Base-by-base conservation (phyloP, 352 stramenopile species). In the Pythium apleroticum region DNA sequence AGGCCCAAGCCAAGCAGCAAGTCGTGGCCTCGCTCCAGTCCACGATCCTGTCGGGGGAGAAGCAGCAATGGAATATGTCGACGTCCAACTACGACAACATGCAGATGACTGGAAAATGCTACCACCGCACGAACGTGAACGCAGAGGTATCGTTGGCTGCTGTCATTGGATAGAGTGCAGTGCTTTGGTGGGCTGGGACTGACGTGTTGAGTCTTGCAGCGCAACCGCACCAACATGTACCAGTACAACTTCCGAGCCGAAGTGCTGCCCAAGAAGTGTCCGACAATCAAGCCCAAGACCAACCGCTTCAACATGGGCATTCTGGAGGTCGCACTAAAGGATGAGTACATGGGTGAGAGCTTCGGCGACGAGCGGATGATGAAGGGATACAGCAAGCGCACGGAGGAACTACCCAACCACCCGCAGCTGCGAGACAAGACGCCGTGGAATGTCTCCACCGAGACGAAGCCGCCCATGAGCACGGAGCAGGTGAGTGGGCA, bases 211-310 rank as follows among this genome's bases (percentile, higher is more conserved):
- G 22, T 43, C 54, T n/a, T 63, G 3, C 55, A 94, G 85, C 68
- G 84, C 55, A 91, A 89, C 61, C 85, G 81, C 27, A 70, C 71
- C 20, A 79, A 90, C 69, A 90, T 96, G 82, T 95, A 90, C 59
- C 68, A 73, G 52, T 94, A 96, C 81, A 95, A 94, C 66, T 91
- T 84, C 41, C 83, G 88, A 15, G 88, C 88, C 53, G 86, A 96
- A 70, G 89, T 90, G 57, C 67, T 96, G 12, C 88, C 88, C 9
- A 84, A 80, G 50, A 95, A 95, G 53, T 89, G 88, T 33, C 81
- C 81, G 22, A 89, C 79, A 30, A 50, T 84, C 55, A 85, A 90
- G 49, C 74, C 84, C 8, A 91, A 87, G 57, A 68, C 77, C 3
- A 91, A 90, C 52, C 79, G 81, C 61, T 96, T 95, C 68, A 94